Conservation (phyloP, 169 alveolate genomes). For the Toxoplasma gondii region DNA sequence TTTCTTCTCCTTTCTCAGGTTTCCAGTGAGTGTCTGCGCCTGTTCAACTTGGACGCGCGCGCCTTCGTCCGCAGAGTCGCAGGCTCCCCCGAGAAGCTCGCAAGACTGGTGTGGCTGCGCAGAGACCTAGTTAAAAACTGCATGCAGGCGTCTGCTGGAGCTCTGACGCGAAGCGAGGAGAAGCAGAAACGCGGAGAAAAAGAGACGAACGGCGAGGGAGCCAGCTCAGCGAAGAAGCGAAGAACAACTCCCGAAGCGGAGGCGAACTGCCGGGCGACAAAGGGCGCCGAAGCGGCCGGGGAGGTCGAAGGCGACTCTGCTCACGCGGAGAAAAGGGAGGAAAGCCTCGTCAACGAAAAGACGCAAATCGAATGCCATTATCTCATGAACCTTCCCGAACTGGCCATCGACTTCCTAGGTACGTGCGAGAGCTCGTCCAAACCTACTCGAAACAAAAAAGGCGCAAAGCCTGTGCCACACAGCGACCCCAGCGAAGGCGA, state of each 20-base stretch:
- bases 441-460: neutral
- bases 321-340: neutral
- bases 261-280: neutral
- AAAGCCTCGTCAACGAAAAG: neutral
- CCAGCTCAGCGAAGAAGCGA: neutral
- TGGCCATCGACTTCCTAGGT: constrained; percentile 89
- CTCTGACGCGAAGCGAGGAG: neutral
- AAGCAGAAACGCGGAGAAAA: constrained; percentile 46
- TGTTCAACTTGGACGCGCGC: constrained; percentile 86
- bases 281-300: neutral
- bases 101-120: neutral
- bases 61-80: constrained; percentile 75
- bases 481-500: neutral
- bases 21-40: neutral
- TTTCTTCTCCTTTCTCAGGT: neutral
- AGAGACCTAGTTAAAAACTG: neutral
- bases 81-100: constrained; percentile 40
- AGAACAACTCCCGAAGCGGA: neutral
- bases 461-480: neutral
- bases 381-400: constrained; percentile 90
- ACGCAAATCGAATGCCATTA: constrained; percentile 79
- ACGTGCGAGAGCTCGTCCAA: neutral
- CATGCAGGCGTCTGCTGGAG: neutral
- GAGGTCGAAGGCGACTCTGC: neutral
- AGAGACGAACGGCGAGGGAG: neutral